Evolutionary conservation across 305 asterid species (phyloP).

Genomic region (Solanum hybrid): DNA sequence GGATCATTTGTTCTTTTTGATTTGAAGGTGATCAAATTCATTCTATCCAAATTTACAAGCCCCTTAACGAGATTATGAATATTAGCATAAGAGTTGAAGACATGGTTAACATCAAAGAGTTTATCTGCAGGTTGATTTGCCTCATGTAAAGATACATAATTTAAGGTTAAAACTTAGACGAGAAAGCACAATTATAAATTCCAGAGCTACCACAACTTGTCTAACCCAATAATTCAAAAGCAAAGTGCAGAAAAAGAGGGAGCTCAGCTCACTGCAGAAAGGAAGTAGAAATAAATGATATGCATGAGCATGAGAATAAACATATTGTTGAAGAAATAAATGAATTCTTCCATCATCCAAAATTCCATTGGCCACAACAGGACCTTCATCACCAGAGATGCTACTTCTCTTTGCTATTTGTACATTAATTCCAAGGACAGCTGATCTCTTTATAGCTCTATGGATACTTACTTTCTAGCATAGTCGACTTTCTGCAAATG

Average conservation of each 20-base stretch:
- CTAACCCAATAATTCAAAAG: neutral
- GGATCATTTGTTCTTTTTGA: neutral
- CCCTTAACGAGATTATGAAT: neutral
- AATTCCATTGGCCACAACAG: neutral
- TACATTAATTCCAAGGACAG: neutral
- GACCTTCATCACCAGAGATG: neutral
- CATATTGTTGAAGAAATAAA: neutral
- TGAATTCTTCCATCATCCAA: neutral
- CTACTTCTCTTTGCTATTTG: neutral
- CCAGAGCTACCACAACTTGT: neutral
- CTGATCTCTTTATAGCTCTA: neutral
- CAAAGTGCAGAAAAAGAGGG: neutral
- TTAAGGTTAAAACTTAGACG: neutral
- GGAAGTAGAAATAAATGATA: neutral
- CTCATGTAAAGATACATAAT: neutral
- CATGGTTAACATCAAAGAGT: neutral
- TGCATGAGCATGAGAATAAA: neutral
- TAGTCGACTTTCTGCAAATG: neutral
- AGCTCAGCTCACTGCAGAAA: neutral
- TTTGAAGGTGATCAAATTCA: neutral
- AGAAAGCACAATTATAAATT: neutral
- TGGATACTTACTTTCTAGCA: neutral
- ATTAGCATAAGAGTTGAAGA: neutral
- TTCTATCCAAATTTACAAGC: neutral
- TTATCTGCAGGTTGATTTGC: neutral